These are phyloP conservation scores for Bothia castanella DNA, from an alignment of 1,284 basidiomycete species.

Conservation along the genomic window DNA sequence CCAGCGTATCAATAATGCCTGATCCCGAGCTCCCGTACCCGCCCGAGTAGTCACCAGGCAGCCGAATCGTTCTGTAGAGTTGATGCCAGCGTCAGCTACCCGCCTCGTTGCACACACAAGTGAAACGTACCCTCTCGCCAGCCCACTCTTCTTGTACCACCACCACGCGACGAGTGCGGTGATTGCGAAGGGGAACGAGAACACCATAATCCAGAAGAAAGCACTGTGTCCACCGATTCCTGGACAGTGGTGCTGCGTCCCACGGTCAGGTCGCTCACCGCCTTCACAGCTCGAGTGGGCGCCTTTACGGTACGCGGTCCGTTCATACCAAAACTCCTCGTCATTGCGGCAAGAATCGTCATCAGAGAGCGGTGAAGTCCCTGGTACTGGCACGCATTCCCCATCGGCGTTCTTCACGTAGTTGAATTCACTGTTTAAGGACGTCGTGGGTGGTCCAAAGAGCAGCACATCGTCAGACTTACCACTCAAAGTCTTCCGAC, in stretches of 20 bases:
- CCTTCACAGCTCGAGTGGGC: slow-evolving; percentile 82
- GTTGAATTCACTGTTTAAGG: slow-evolving; percentile 77
- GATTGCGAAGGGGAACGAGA: slow-evolving; percentile 71
- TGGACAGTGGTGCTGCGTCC: slow-evolving; percentile 71
- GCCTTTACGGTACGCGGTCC: slow-evolving; percentile 86
- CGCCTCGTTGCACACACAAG: not conserved
- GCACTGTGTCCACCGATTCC: slow-evolving; percentile 67
- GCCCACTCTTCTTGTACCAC: slow-evolving; percentile 69
- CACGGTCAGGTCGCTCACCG: slow-evolving; percentile 70
- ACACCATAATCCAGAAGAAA: slow-evolving; percentile 79
- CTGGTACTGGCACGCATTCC: slow-evolving; percentile 72
- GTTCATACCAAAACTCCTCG: slow-evolving; percentile 84
- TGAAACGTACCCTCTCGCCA: slow-evolving; percentile 62
- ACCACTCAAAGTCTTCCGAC: slow-evolving; percentile 88
- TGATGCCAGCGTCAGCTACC: slow-evolving; percentile 9
- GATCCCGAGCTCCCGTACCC: slow-evolving; percentile 40
- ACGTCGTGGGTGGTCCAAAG: not conserved
- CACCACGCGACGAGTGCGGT: slow-evolving; percentile 74
- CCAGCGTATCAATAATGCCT: slow-evolving; percentile 63
- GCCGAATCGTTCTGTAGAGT: slow-evolving; percentile 63
- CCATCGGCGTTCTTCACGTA: slow-evolving; percentile 64
- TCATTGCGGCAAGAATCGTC: slow-evolving; percentile 61
- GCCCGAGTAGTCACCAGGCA: slow-evolving; percentile 49
- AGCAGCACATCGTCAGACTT: slow-evolving; percentile 23
- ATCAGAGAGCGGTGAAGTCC: slow-evolving; percentile 56